Base-by-base conservation (phyloP, 2,329 filamentous ascomycete genomes). In the Arthrinium phaeospermum region DNA sequence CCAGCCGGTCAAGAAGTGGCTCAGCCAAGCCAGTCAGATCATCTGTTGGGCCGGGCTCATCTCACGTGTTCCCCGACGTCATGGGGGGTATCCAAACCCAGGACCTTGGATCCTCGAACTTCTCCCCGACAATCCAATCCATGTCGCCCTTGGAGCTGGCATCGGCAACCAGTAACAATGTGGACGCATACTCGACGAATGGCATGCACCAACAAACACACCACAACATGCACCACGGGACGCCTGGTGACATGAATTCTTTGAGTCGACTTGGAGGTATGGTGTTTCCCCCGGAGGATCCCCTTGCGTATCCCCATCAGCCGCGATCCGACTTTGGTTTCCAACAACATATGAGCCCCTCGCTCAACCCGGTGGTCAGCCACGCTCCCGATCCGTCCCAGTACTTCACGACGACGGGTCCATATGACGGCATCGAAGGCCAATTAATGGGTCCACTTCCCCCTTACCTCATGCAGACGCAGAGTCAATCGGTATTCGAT, bases 231-330 rank as follows among this genome's bases (percentile, higher is more conserved):
- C 78, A 73, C 72, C 76, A 79, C 19, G 71, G 74, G 1, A 77
- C 72, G 2, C 73, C 75, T 4, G 78, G 78, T 70, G 79, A 77
- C 45, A 79, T 82, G 67, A 88, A 64, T 41, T 34, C 57, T n/a
- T 85, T 76, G n/a, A 68, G 34, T 24, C 37, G 68, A 24, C 46
- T 70, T 27, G 68, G 68, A 27, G 90, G 91, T 4, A 90, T 95
- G 83, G 95, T 96, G 92, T 96, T 96, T 78, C 91, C 93, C 1
- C 92, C 92, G 0, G 88, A 90, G 46, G 93, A 96, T 77, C 93
- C 93, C 0, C 92, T 96, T 74, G 92, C 91, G 0, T 96, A 96
- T 77, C 93, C 93, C 0, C 94, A 92, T 77, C 92, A 94, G 75
- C 91, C 92, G 0, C 90, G 92, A 84, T 91, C 92, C 84, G 86